Percentiles rank a stretch among this genome's conserved stretches.
Conservation (phyloP, 352 stramenopile species). For the Phytophthora tentaculata region DNA sequence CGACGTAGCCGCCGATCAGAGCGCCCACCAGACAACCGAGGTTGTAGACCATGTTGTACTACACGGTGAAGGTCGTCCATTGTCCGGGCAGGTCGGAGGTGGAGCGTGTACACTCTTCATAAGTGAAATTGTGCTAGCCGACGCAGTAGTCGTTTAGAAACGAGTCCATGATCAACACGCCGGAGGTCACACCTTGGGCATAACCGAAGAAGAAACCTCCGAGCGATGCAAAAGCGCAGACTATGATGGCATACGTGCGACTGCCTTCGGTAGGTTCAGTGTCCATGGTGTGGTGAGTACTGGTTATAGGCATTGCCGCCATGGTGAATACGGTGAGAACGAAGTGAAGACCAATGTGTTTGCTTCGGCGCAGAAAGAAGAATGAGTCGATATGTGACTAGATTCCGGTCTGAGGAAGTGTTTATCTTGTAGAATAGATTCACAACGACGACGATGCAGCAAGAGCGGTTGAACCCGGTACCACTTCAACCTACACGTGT, state of each 20-base stretch:
- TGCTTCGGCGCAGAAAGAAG: background rate
- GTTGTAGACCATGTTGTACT: slow-evolving; percentile 55
- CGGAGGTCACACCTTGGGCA: slow-evolving; percentile 40
- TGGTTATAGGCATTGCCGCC: background rate
- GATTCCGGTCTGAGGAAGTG: background rate
- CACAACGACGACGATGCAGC: too few relatives aligned
- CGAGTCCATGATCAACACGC: slow-evolving; percentile 46
- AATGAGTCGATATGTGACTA: background rate
- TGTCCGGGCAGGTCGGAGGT: slow-evolving; percentile 34
- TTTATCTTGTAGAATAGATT: background rate
- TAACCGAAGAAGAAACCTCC: slow-evolving; percentile 49
- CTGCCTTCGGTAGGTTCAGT: slow-evolving; percentile 23
- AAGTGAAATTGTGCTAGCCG: slow-evolving; percentile 48
- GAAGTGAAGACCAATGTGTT: background rate
- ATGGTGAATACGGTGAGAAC: background rate
- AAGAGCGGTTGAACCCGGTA: background rate
- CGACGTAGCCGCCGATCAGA: slow-evolving; percentile 42
- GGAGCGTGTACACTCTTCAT: slow-evolving; percentile 32
- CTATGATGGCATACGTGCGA: slow-evolving; percentile 43
- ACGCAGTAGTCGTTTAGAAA: slow-evolving; percentile 50
- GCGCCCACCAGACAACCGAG: slow-evolving; percentile 45
- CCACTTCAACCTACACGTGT: background rate
- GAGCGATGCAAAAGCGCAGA: slow-evolving; percentile 40
- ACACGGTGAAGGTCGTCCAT: slow-evolving; percentile 46
- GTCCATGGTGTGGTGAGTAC: background rate